phyloP scores from a whole-genome alignment of 306 rosid genomes.

The Trifolium fragiferum region DNA sequence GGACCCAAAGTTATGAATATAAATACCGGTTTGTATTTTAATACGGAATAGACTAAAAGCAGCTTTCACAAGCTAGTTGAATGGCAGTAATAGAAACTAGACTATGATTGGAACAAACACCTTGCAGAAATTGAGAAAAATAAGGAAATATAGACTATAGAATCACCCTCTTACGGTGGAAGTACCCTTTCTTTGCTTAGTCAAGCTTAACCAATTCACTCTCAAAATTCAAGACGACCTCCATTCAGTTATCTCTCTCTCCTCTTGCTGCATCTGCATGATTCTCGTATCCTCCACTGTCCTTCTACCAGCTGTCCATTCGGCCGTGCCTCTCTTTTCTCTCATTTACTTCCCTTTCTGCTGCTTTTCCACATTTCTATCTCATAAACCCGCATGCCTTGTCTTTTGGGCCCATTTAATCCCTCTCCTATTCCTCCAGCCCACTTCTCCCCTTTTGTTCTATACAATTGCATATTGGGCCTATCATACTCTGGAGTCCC shows the following conservation, averaged over 20 bases:
- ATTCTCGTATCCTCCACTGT: neutral
- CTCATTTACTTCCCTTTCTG: neutral
- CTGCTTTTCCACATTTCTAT: neutral
- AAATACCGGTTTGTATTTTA: neutral
- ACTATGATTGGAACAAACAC: neutral
- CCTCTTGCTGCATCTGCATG: neutral
- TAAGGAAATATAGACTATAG: neutral
- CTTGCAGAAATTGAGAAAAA: neutral
- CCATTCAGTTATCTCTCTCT: neutral
- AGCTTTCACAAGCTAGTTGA: neutral
- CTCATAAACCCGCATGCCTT: neutral
- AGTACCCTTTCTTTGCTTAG: neutral
- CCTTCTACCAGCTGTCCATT: neutral
- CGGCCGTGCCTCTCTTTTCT: neutral
- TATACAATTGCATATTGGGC: neutral
- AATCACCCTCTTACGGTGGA: neutral
- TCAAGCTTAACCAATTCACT: too few species aligned
- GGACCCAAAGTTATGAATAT: neutral
- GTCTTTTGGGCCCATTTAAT: neutral
- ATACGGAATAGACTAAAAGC: neutral
- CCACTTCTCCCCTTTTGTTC: neutral
- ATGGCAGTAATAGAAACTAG: neutral
- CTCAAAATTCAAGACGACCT: neutral
- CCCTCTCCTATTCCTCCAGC: neutral
- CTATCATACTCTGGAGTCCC: neutral